A percentile compares a stretch with the other conserved stretches of the same genome.
These are phyloP conservation scores for Sugiyamaella floridensis DNA, from an alignment of 805 yeast species.

Conservation along the genomic window DNA sequence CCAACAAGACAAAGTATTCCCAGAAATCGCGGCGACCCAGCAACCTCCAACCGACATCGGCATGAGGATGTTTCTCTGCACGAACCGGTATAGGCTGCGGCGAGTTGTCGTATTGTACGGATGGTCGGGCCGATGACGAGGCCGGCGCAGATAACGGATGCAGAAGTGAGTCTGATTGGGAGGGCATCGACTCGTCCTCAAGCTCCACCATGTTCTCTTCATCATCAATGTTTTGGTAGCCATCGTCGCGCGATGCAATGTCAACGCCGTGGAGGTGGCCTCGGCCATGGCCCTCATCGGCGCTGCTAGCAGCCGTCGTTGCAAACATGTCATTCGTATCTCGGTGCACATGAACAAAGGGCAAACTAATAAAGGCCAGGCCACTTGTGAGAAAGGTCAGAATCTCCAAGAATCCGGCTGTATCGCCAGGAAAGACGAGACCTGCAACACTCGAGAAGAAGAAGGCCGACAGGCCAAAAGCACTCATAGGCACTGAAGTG, in stretches of 20 bases:
- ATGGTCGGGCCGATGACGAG: neutral
- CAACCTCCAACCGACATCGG: slow-evolving; percentile 15
- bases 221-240: neutral
- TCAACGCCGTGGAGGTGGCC: neutral
- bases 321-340: neutral
- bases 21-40: slow-evolving; percentile 38
- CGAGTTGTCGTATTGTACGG: neutral
- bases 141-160: neutral
- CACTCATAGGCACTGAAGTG: slow-evolving; percentile 65
- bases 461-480: slow-evolving; percentile 69
- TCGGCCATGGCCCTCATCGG: neutral
- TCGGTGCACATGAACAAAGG: slow-evolving; percentile 15
- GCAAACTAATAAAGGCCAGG: slow-evolving; percentile 11
- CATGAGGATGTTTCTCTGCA: neutral
- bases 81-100: neutral
- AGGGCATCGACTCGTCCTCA: neutral
- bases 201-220: slow-evolving; percentile 1
- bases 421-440: slow-evolving; percentile 30
- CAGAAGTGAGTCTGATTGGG: neutral
- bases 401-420: slow-evolving; percentile 17
- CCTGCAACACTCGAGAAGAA: slow-evolving; percentile 49
- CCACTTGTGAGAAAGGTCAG: slow-evolving; percentile 16
- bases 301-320: neutral
- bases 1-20: slow-evolving; percentile 43
- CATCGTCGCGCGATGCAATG: neutral